phyloP scores from a whole-genome alignment of 371 early-diverging fungal species.

The Lichtheimia ornata region DNA sequence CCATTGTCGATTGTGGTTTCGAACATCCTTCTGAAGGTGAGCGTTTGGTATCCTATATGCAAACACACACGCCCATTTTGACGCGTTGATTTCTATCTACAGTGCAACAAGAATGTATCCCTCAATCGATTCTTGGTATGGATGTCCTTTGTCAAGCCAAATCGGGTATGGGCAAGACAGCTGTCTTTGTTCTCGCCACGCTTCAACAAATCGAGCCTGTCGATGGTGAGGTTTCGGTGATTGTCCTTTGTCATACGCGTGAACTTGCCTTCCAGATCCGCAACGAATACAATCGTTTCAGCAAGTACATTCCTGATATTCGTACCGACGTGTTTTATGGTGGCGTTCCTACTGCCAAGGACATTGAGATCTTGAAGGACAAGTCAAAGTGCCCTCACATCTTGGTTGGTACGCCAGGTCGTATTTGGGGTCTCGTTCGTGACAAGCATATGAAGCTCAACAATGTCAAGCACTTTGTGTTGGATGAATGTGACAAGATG shows the following conservation, averaged over 20 bases:
- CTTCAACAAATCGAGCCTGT: conserved; percentile 94
- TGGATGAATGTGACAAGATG: conserved; percentile 99
- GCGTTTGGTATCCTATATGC: not conserved
- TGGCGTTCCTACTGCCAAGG: conserved; percentile 77
- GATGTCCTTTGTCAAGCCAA: conserved; percentile 99
- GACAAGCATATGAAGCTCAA: conserved; percentile 79
- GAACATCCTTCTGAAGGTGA: conserved; percentile 97
- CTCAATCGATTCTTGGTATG: conserved; percentile 94
- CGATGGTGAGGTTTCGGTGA: conserved; percentile 79
- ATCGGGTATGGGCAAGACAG: conserved; percentile 99
- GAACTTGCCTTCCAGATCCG: conserved; percentile 98
- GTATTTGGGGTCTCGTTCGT: conserved; percentile 87
- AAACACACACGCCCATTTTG: not conserved
- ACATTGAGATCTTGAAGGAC: conserved; percentile 81
- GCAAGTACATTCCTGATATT: conserved; percentile 93
- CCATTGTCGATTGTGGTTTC: conserved; percentile 97
- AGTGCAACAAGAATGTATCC: conserved; percentile 99
- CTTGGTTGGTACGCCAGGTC: conserved; percentile 99
- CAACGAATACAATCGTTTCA: conserved; percentile 93
- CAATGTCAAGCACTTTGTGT: conserved; percentile 93
- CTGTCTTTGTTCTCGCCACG: conserved; percentile 96
- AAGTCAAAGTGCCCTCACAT: conserved; percentile 89
- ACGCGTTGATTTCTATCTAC: not conserved
- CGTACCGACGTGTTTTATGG: conserved; percentile 94
- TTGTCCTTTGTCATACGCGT: conserved; percentile 97